These are phyloP conservation scores for Secale cereale DNA, from an alignment of 176 grass and related monocot genomes.

Conservation along the genomic window DNA sequence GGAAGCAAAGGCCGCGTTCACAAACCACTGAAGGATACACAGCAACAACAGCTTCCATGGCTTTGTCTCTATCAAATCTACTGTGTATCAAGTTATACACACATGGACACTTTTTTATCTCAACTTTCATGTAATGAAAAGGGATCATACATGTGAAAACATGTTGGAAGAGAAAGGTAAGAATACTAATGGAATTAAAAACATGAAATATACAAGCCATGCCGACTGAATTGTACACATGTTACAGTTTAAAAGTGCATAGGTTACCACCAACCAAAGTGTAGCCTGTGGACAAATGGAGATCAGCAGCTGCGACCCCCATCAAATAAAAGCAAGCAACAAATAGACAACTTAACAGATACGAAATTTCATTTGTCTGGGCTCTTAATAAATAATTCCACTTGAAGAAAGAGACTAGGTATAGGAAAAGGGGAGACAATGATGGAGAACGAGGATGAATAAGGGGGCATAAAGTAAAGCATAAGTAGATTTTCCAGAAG, in stretches of 20 bases:
- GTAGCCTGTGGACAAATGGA: slow-evolving; percentile 16
- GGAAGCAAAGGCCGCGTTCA: neutral
- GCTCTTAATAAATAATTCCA: slow-evolving; percentile 36
- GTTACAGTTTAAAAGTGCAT: neutral
- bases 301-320: neutral
- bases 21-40: slow-evolving; percentile 1
- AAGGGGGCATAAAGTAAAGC: slow-evolving; percentile 29
- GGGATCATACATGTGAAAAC: neutral
- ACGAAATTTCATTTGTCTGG: neutral
- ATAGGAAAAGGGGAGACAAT: slow-evolving; percentile 4
- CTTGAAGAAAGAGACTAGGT: slow-evolving; percentile 8
- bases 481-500: slow-evolving; percentile 38
- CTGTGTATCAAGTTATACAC: neutral
- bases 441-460: neutral
- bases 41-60: neutral
- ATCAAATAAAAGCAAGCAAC: slow-evolving; percentile 21
- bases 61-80: slow-evolving; percentile 16
- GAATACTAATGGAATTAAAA: neutral
- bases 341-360: slow-evolving; percentile 31
- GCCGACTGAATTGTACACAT: slow-evolving; percentile 10
- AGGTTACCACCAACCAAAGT: slow-evolving; percentile 17
- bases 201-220: neutral
- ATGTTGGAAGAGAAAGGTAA: neutral
- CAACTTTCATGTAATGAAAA: neutral
- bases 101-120: neutral